These are phyloP conservation scores for Cordyceps cicadae DNA, from an alignment of 2,329 filamentous ascomycete genomes.

Conservation along the genomic window DNA sequence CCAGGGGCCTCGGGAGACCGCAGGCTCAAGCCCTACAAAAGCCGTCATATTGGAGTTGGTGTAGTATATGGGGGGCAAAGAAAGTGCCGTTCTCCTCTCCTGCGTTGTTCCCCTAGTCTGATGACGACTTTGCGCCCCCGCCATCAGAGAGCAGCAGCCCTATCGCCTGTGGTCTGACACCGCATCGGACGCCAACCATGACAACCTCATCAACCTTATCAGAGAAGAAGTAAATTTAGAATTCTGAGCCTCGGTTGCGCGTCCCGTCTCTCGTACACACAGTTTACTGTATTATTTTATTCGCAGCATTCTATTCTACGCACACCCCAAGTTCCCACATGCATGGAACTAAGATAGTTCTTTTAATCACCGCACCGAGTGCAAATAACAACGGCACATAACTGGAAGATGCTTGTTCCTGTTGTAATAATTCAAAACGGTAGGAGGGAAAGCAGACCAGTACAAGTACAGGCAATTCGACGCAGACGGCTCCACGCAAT, in stretches of 20 bases:
- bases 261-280: too few relatives aligned
- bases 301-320: not conserved
- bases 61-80: not conserved
- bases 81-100: not conserved
- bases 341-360: too few relatives aligned
- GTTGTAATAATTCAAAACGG: not conserved
- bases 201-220: not conserved
- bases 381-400: too few relatives aligned
- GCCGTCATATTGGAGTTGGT: not conserved
- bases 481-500: slow-evolving; percentile 4
- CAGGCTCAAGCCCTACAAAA: not conserved
- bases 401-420: too few relatives aligned
- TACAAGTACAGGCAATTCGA: not conserved
- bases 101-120: not conserved
- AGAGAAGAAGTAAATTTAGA: not conserved
- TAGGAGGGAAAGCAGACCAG: not conserved
- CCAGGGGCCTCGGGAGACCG: too few relatives aligned
- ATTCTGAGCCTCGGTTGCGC: not conserved
- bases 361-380: too few relatives aligned
- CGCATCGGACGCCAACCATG: not conserved
- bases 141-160: not conserved
- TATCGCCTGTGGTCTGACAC: not conserved
- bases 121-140: not conserved
- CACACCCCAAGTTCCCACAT: not conserved
- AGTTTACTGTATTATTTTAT: not conserved